Conservation (phyloP, 1,284 basidiomycete species). For the Uromyces viciae-fabae region DNA sequence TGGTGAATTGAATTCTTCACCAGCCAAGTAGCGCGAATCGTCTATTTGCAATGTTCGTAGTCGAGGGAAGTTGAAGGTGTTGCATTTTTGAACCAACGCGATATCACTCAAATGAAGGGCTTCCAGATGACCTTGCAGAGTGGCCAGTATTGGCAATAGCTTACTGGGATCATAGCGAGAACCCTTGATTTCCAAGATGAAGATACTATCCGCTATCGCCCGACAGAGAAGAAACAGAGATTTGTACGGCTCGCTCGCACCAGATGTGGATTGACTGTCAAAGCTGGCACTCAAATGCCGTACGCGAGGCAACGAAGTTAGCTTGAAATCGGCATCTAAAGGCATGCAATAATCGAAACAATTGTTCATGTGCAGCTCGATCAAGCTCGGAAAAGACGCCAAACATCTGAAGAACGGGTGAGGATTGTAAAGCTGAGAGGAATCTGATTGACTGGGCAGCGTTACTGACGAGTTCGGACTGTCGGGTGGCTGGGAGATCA, state of each 20-base stretch:
- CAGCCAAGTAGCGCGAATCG: slow-evolving; percentile 24
- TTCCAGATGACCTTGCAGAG: background rate
- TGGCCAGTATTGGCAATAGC: slow-evolving; percentile 3
- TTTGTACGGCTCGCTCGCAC: slow-evolving; percentile 4
- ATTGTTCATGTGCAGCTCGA: slow-evolving; percentile 16
- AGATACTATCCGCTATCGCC: slow-evolving; percentile 2
- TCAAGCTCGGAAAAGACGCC: slow-evolving; percentile 13
- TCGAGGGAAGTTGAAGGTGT: slow-evolving; percentile 4
- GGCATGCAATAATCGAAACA: slow-evolving; percentile 25
- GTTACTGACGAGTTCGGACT: background rate
- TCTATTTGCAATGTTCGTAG: slow-evolving; percentile 17
- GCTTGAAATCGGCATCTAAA: background rate
- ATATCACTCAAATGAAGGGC: slow-evolving; percentile 28
- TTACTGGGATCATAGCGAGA: slow-evolving; percentile 19
- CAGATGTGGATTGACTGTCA: background rate
- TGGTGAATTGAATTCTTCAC: slow-evolving; percentile 22
- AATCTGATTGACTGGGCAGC: background rate
- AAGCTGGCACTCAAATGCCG: slow-evolving; percentile 18
- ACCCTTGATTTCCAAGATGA: slow-evolving; percentile 23
- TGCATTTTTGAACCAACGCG: slow-evolving; percentile 15
- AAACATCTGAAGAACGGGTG: background rate
- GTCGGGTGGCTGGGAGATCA: background rate
- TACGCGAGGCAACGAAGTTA: background rate
- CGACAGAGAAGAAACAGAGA: background rate
- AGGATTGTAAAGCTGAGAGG: background rate